phyloP scores from a whole-genome alignment of 345 rosid genomes.

The Salix arbutifolia region DNA sequence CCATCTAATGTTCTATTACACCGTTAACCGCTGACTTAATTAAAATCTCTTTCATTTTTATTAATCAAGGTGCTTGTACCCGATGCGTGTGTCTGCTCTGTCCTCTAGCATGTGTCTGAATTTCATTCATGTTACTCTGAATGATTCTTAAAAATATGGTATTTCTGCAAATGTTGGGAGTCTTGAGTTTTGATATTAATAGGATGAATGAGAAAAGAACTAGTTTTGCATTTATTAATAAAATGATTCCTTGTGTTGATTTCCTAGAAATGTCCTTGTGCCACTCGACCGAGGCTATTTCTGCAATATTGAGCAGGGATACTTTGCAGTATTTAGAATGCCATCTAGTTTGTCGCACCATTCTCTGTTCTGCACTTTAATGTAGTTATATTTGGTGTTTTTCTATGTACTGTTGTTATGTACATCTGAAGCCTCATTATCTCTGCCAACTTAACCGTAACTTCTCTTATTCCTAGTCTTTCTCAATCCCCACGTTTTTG shows the following conservation, averaged over 20 bases:
- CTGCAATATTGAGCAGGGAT: not conserved
- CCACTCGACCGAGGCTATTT: not conserved
- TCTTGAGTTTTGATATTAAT: not conserved
- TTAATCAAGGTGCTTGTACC: not conserved
- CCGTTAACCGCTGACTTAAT: not conserved
- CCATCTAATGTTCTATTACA: not conserved
- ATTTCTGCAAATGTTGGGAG: not conserved
- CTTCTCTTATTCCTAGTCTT: not conserved
- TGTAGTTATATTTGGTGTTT: not conserved
- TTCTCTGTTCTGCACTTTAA: not conserved
- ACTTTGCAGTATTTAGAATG: not conserved
- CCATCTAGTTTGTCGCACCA: not conserved
- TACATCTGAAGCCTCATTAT: not conserved
- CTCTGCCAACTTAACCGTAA: not conserved
- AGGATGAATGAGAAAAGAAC: not conserved
- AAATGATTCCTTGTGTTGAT: not conserved
- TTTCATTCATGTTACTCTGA: not conserved
- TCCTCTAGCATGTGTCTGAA: not conserved
- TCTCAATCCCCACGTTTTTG: not conserved
- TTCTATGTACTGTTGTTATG: not conserved
- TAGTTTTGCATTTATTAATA: not conserved
- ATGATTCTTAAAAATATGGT: not conserved
- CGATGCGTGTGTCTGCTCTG: not conserved
- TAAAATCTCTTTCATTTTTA: not conserved
- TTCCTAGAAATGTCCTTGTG: not conserved